These are phyloP conservation scores for Apostasia shenzhenica DNA, from an alignment of 106 monocot genomes.

Conservation along the genomic window DNA sequence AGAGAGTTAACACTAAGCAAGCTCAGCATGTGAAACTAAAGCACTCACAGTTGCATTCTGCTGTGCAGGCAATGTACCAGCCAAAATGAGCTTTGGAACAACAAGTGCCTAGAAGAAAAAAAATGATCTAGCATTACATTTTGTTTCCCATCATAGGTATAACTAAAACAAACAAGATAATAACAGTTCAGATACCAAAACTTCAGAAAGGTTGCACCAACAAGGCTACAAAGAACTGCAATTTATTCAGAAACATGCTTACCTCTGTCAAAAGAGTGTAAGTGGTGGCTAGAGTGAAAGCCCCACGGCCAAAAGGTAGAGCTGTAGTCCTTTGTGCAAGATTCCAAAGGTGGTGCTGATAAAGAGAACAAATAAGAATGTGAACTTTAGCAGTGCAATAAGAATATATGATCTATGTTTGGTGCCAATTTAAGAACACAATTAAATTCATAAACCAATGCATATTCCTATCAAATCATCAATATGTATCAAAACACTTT, in stretches of 20 bases:
- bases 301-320: constrained; percentile 90
- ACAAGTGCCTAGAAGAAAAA: constrained; percentile 51
- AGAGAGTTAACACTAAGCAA: too few relatives aligned
- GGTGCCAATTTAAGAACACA: too few relatives aligned
- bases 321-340: constrained; percentile 92
- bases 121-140: constrained; percentile 2
- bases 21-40: background rate
- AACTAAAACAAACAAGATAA: constrained; percentile 3
- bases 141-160: background rate
- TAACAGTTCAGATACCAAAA: background rate
- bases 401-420: too few relatives aligned
- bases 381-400: background rate
- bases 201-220: background rate
- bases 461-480: too few relatives aligned
- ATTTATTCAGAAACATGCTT: background rate
- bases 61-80: constrained; percentile 85
- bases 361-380: background rate
- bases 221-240: background rate
- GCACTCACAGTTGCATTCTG: constrained; percentile 84
- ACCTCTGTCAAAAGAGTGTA: constrained; percentile 87
- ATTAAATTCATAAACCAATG: too few relatives aligned
- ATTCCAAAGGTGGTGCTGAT: constrained; percentile 93
- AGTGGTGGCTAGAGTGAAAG: constrained; percentile 86
- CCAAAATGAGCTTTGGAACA: constrained; percentile 82
- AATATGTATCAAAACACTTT: too few relatives aligned